Percentiles rank a stretch among this genome's conserved stretches.
These are phyloP conservation scores for Phialophora tarda DNA, from an alignment of 2,329 filamentous ascomycete genomes.

Conservation along the genomic window DNA sequence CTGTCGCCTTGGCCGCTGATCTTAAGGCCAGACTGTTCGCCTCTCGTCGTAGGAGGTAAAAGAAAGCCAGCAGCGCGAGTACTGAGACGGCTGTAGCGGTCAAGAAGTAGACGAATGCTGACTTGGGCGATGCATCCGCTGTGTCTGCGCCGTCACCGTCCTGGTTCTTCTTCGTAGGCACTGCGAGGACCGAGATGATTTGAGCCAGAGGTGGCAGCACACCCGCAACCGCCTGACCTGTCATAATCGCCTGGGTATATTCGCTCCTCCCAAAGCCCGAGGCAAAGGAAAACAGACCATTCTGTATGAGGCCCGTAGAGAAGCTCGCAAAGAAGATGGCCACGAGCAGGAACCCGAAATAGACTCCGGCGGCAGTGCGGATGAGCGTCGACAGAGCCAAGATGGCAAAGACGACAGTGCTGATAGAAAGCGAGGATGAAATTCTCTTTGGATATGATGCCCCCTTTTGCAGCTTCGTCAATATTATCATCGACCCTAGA, in stretches of 20 bases:
- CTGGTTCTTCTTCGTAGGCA: conserved; percentile 55
- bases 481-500: conserved; percentile 73
- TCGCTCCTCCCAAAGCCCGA: conserved; percentile 81
- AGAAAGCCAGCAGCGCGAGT: conserved; percentile 72
- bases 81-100: conserved; percentile 80
- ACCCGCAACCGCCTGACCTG: conserved; percentile 88
- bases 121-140: conserved; percentile 62
- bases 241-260: conserved; percentile 97
- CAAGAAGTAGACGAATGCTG: conserved; percentile 89
- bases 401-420: conserved; percentile 75
- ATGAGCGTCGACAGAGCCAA: conserved; percentile 78
- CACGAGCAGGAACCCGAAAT: conserved; percentile 80
- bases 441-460: conserved; percentile 92
- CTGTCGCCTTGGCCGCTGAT: conserved; percentile 30
- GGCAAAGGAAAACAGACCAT: conserved; percentile 91
- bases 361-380: conserved; percentile 68
- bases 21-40: conserved; percentile 22
- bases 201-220: conserved; percentile 88
- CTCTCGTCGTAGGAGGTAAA: conserved; percentile 70
- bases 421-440: conserved; percentile 74
- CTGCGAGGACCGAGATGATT: conserved; percentile 77
- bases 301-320: conserved; percentile 86
- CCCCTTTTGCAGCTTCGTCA: conserved; percentile 78
- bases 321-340: conserved; percentile 81
- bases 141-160: conserved; percentile 41